phyloP scores from a whole-genome alignment of 768 basidiomycete species.

The Harrya chromipes region DNA sequence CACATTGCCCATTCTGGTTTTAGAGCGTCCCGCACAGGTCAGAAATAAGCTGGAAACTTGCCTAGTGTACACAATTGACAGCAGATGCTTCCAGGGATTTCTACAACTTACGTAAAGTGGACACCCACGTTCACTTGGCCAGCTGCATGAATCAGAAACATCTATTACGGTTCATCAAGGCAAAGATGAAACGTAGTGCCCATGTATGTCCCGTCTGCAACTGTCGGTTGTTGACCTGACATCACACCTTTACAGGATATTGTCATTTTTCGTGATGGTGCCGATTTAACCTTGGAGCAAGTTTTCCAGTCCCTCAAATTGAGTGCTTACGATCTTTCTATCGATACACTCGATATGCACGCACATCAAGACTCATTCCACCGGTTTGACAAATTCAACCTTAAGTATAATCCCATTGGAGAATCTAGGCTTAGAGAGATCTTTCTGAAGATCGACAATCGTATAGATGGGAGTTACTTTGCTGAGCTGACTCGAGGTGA shows the following conservation, averaged over 20 bases:
- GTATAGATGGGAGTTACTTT: slow-evolving; percentile 86
- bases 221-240: neutral
- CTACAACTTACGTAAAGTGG: slow-evolving; percentile 97
- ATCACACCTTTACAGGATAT: slow-evolving; percentile 60
- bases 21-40: slow-evolving; percentile 35
- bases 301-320: slow-evolving; percentile 96
- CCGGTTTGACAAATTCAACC: slow-evolving; percentile 96
- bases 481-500: slow-evolving; percentile 89
- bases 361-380: slow-evolving; percentile 98
- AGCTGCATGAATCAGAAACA: slow-evolving; percentile 99
- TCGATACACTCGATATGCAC: slow-evolving; percentile 99
- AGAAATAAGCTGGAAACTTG: neutral
- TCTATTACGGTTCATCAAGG: slow-evolving; percentile 95
- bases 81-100: slow-evolving; percentile 68
- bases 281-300: slow-evolving; percentile 81
- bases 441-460: slow-evolving; percentile 97
- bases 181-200: slow-evolving; percentile 91
- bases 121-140: slow-evolving; percentile 98
- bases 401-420: slow-evolving; percentile 96
- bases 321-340: slow-evolving; percentile 95
- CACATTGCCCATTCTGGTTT: neutral
- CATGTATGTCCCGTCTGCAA: slow-evolving; percentile 44
- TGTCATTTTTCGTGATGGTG: slow-evolving; percentile 93
- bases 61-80: slow-evolving; percentile 1
- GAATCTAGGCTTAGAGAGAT: slow-evolving; percentile 94